phyloP scores from a whole-genome alignment of 208 protist genomes.

The Kentomonas sorsogonicus region DNA sequence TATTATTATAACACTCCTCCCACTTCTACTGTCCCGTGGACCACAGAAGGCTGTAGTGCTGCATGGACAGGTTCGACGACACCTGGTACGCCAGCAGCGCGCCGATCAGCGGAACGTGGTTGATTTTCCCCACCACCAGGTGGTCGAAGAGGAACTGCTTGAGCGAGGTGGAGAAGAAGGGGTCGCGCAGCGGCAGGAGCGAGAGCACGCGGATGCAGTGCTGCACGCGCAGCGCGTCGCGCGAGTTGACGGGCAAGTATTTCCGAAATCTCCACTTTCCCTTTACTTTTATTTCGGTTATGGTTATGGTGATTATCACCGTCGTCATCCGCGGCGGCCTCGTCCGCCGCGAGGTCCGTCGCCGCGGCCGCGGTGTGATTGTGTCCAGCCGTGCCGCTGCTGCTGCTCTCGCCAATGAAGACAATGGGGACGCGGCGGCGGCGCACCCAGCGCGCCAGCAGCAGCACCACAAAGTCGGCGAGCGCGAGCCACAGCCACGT shows the following conservation, averaged over 20 bases:
- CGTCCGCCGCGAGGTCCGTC: conserved; percentile 2
- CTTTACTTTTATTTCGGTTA: too few species aligned
- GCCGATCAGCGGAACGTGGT: conserved; percentile 69
- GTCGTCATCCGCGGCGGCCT: not conserved
- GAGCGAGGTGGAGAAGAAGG: conserved; percentile 71
- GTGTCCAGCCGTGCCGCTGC: not conserved
- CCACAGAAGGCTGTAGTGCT: conserved; percentile 87
- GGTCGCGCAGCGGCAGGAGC: conserved; percentile 60
- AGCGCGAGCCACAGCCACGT: conserved; percentile 43
- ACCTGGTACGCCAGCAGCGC: conserved; percentile 55
- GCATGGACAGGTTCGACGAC: conserved; percentile 65
- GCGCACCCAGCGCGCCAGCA: conserved; percentile 50
- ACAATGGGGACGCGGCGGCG: conserved; percentile 65
- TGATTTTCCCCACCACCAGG: conserved; percentile 63
- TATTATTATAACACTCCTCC: conserved; percentile 3
- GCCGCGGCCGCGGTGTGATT: not conserved
- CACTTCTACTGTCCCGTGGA: conserved; percentile 46
- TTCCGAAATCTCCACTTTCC: too few species aligned
- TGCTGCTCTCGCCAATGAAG: conserved; percentile 33
- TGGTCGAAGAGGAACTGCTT: conserved; percentile 60
- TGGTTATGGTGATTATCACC: too few species aligned
- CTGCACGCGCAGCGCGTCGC: conserved; percentile 61
- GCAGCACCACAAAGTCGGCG: conserved; percentile 42
- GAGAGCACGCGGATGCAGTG: conserved; percentile 47
- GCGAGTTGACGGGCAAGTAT: conserved; percentile 37